Evolutionary conservation across 257 asterid genomes (phyloP), one percentile per base, ranked within the genome.

Genomic region (Sherardia arvensis): DNA sequence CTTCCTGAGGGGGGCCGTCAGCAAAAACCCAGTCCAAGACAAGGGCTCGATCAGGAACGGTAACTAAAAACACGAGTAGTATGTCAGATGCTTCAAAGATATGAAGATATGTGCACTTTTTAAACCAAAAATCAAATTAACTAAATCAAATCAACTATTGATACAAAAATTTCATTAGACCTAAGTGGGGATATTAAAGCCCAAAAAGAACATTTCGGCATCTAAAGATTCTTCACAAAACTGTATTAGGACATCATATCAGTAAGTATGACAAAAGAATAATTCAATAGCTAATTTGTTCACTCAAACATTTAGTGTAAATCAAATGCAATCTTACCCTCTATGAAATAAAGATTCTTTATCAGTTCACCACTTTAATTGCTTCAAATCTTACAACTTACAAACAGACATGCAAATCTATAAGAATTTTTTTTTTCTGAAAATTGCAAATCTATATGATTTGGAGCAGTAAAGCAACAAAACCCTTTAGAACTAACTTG

Each of bases 21-120:
- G 97, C 94, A 59, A 93, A 80, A 72, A 93, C 99, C 97, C 97
- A 93, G 80, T 90, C 87, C 89, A 93, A 74, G 61, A 90, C 82
- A 69, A 84, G 67, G 68, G 99, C 94, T 59, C 69, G 77, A 56
- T 85, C 83, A 66, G 97, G 96, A 33, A 93, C 84, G 76, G 75
- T 78, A 81, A 90, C 99, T 92, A 79, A 80, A 65, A 76, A 69
- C 15, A 77, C 69, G 55, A 74, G 63, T 4, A 21, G 22, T 49
- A 60, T 73, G 51, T 73, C 61, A 70, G 74, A 68, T 62, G 20
- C 17, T 20, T 64, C 21, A 48, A 40, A 45, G 29, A 10, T 63
- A 47, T 8, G 21, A 45, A 15, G 58, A 48, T 7, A n/a, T 15
- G 10, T 62, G 49, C 20, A 17, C 29, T 8, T 20, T 23, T 20